phyloP scores from a whole-genome alignment of 257 asterid genomes.

The Salvia miltiorrhiza region DNA sequence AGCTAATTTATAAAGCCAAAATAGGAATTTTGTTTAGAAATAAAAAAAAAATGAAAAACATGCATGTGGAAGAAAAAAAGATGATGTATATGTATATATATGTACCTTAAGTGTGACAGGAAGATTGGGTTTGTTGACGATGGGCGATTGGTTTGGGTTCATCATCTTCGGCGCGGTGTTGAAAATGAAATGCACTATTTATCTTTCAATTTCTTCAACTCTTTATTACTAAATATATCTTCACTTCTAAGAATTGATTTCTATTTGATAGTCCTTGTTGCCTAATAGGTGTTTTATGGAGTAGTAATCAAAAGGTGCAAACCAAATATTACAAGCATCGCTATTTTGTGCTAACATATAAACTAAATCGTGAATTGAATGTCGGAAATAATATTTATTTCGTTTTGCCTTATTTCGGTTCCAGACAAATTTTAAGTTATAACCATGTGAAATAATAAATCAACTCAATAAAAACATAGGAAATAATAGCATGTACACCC shows the following conservation, averaged over 20 bases:
- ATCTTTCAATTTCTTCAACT: background rate
- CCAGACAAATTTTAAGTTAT: too few species aligned
- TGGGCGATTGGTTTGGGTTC: slow-evolving; percentile 15
- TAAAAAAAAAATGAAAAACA: too few species aligned
- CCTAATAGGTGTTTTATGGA: background rate
- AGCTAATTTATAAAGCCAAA: too few species aligned
- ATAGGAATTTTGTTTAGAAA: too few species aligned
- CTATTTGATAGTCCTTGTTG: background rate
- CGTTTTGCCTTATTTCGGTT: background rate
- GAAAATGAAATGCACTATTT: background rate
- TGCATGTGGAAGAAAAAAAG: background rate
- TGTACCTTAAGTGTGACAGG: slow-evolving; percentile 40
- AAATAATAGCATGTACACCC: too few species aligned
- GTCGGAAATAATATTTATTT: background rate
- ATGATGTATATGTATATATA: too few species aligned
- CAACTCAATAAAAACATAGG: too few species aligned
- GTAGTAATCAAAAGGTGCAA: too few species aligned
- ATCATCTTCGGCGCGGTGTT: slow-evolving; percentile 3
- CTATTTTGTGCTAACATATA: background rate
- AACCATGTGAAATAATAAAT: too few species aligned
- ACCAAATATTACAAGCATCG: background rate
- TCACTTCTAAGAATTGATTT: background rate
- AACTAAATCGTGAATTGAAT: background rate
- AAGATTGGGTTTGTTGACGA: slow-evolving; percentile 30
- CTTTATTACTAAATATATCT: background rate